phyloP scores from a whole-genome alignment of 1,284 basidiomycete genomes.

The Thelephora terrestris region DNA sequence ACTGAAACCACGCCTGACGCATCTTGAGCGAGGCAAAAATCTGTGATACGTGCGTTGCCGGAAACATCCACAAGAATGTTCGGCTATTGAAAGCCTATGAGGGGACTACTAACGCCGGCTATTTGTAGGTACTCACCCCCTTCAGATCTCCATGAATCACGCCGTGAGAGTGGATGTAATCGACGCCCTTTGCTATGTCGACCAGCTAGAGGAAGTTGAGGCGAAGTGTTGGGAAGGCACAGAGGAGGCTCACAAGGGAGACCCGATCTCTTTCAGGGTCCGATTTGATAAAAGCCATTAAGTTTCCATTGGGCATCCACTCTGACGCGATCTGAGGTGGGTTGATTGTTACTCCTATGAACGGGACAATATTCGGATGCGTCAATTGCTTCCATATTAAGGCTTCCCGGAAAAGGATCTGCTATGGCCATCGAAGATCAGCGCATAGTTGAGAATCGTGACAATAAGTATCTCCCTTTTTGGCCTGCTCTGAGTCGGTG shows the following conservation, averaged over 20 bases:
- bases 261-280: too few relatives aligned
- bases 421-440: conserved; percentile 16
- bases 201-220: neutral
- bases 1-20: too few relatives aligned
- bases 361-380: neutral
- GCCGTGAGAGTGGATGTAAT: neutral
- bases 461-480: too few relatives aligned
- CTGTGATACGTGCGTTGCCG: neutral
- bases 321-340: neutral
- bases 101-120: neutral
- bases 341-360: neutral
- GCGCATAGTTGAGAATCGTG: conserved; percentile 24
- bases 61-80: neutral
- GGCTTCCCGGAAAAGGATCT: neutral
- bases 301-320: neutral
- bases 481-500: too few relatives aligned
- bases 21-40: neutral
- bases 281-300: neutral
- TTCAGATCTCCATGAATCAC: conserved; percentile 3
- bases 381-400: neutral
- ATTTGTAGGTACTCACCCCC: too few relatives aligned
- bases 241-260: neutral
- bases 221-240: too few relatives aligned
- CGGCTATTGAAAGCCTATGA: neutral
- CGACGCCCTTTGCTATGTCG: conserved; percentile 1